phyloP scores from a whole-genome alignment of 352 stramenopile species.

The Globisporangium spiculum region DNA sequence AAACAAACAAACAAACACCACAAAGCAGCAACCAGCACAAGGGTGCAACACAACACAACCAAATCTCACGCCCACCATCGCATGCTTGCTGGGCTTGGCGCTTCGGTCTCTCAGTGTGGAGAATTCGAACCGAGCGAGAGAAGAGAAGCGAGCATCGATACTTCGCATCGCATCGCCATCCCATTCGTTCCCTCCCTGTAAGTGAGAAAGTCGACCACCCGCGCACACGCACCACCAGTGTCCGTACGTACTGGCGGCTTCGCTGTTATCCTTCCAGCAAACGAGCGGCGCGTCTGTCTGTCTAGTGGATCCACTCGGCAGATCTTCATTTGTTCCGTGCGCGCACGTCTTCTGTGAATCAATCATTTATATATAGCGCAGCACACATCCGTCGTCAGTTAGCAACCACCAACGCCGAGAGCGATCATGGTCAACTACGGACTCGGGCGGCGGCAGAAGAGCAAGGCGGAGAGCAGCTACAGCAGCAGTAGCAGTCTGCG shows the following conservation, averaged over 20 bases:
- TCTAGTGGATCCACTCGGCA: background rate
- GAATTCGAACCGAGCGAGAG: conserved; percentile 5
- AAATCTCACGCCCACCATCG: background rate
- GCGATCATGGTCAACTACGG: conserved; percentile 17
- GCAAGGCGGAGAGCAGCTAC: conserved; percentile 13
- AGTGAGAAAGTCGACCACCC: background rate
- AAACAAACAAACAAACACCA: background rate
- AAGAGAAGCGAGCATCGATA: background rate
- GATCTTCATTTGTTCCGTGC: background rate
- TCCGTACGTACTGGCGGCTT: background rate
- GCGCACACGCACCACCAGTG: background rate
- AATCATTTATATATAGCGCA: background rate
- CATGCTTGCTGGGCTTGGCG: background rate
- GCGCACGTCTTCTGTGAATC: background rate
- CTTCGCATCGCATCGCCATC: background rate
- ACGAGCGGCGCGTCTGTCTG: background rate
- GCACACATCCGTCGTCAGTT: background rate
- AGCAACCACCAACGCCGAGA: background rate
- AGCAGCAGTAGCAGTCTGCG: conserved; percentile 15
- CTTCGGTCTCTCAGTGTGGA: background rate
- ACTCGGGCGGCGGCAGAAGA: conserved; percentile 10
- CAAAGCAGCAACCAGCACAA: background rate
- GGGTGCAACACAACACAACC: background rate
- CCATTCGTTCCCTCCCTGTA: background rate
- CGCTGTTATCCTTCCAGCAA: background rate